A percentile compares a stretch with the other conserved stretches of the same genome.
Conservation (phyloP, 2,329 filamentous ascomycete genomes). For the Claviceps digitariae region DNA sequence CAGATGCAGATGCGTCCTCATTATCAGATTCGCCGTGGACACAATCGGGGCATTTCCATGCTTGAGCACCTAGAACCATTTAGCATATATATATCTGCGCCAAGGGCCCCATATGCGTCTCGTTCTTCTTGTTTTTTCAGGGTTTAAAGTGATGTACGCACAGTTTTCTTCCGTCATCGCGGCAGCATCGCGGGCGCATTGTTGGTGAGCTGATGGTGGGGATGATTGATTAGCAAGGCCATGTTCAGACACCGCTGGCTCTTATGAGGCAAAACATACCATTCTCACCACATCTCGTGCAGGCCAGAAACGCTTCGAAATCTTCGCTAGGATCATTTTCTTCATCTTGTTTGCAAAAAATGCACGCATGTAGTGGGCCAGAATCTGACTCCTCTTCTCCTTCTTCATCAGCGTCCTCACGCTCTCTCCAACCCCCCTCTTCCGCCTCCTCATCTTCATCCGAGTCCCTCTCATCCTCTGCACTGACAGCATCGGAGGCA, state of each 20-base stretch:
- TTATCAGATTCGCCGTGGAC: constrained; percentile 15
- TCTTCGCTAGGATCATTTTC: constrained; percentile 71
- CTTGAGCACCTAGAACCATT: constrained; percentile 23
- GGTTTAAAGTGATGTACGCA: constrained; percentile 8
- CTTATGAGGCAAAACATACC: constrained; percentile 43
- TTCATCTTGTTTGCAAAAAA: constrained; percentile 74
- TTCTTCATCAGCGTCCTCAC: constrained; percentile 5
- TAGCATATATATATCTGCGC: constrained; percentile 8
- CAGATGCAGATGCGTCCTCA: constrained; percentile 9
- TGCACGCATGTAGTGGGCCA: constrained; percentile 29
- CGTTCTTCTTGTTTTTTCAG: background rate
- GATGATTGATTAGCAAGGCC: constrained; percentile 23
- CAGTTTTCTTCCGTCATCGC: constrained; percentile 22
- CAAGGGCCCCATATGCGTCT: too few species aligned
- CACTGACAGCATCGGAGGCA: constrained; percentile 32
- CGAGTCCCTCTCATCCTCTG: constrained; percentile 37
- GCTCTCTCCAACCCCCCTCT: constrained; percentile 10
- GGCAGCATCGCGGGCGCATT: constrained; percentile 64
- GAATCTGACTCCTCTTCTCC: constrained; percentile 8
- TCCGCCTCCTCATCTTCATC: constrained; percentile 35
- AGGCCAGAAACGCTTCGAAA: constrained; percentile 66
- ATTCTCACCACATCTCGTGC: constrained; percentile 66
- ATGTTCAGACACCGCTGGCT: constrained; percentile 7
- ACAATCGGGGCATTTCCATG: constrained; percentile 41
- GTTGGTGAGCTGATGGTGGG: constrained; percentile 61